phyloP scores from a whole-genome alignment of 768 basidiomycete species.

The Kwoniella mangroviensis region DNA sequence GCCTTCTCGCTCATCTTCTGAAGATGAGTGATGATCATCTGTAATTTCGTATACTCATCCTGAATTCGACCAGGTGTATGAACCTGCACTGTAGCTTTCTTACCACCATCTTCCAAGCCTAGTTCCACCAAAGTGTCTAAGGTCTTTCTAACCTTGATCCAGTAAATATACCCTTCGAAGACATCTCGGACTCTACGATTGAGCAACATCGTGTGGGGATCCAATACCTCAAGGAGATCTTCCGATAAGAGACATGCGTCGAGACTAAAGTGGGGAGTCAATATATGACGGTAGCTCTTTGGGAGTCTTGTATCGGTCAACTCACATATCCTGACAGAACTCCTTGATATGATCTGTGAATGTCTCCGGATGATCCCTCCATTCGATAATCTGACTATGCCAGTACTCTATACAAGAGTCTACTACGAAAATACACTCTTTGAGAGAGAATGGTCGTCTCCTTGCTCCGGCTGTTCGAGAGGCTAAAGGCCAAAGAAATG shows the following conservation, averaged over 20 bases:
- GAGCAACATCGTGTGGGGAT: background rate
- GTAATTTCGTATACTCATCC: background rate
- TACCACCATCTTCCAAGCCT: background rate
- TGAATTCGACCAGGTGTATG: background rate
- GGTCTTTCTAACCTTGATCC: background rate
- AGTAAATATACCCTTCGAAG: background rate
- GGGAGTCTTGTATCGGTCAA: background rate
- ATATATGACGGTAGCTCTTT: background rate
- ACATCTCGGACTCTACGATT: background rate
- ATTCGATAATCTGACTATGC: conserved; percentile 5
- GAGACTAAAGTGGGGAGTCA: background rate
- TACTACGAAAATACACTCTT: background rate
- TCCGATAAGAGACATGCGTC: background rate
- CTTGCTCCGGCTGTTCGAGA: background rate
- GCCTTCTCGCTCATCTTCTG: background rate
- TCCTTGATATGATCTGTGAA: background rate
- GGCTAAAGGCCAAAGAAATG: background rate
- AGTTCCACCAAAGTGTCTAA: background rate
- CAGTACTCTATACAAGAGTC: background rate
- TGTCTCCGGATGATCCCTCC: background rate
- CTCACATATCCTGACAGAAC: background rate
- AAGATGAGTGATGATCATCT: background rate
- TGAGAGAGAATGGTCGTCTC: background rate
- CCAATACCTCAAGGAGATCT: background rate
- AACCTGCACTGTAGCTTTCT: background rate